Evolutionary conservation across 2,329 filamentous ascomycete genomes (phyloP).

Genomic region (Pestalotiopsis fici): DNA sequence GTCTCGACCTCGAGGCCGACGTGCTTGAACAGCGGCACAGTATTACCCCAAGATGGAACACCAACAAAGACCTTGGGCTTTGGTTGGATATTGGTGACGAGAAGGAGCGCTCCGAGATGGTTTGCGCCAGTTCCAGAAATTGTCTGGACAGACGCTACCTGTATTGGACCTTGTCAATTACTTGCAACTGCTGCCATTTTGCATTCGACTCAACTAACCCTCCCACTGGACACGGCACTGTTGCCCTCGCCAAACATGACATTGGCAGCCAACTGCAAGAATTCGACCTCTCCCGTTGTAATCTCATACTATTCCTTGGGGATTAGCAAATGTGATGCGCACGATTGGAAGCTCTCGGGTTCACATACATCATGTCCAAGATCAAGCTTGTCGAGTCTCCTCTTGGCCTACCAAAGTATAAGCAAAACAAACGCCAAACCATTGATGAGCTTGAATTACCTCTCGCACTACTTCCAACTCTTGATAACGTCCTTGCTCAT

Average conservation of each 20-base stretch:
- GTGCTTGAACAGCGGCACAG: constrained; percentile 29
- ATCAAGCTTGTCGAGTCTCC: constrained; percentile 16
- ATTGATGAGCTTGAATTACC: constrained; percentile 9
- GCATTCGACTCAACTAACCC: background rate
- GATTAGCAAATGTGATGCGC: background rate
- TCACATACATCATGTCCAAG: constrained; percentile 27
- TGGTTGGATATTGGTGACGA: constrained; percentile 9
- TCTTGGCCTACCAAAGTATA: constrained; percentile 21
- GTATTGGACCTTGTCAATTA: constrained; percentile 4
- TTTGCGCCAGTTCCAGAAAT: constrained; percentile 38
- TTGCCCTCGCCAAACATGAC: constrained; percentile 28
- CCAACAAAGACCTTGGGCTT: constrained; percentile 26
- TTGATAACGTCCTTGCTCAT: constrained; percentile 31
- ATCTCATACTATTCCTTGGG: constrained; percentile 29
- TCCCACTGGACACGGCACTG: background rate
- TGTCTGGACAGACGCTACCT: constrained; percentile 36
- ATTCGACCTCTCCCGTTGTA: constrained; percentile 32
- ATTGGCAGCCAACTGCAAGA: constrained; percentile 26
- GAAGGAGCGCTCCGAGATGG: constrained; percentile 33
- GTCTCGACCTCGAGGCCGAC: constrained; percentile 27
- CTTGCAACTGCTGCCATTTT: background rate
- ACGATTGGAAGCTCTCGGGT: background rate
- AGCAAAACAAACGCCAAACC: background rate
- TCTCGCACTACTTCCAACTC: constrained; percentile 28
- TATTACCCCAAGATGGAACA: constrained; percentile 34